These are phyloP conservation scores for Firmiana major DNA, from an alignment of 345 rosid species.

Conservation along the genomic window DNA sequence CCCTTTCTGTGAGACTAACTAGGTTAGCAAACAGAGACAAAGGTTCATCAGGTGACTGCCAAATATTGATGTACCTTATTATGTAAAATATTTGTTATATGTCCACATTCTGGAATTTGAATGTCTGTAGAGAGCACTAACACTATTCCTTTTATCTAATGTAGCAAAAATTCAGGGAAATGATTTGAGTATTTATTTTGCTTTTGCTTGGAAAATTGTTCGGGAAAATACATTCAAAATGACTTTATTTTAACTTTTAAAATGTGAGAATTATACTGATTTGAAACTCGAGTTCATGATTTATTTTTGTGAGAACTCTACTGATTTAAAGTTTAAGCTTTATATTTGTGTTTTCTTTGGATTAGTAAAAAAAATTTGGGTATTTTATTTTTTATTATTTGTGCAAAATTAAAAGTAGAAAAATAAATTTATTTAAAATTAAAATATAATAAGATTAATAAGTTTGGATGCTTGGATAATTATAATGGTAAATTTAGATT, in stretches of 20 bases:
- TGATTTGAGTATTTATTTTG: too few relatives aligned
- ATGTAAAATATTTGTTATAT: background rate
- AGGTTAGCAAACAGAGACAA: background rate
- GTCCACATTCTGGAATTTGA: background rate
- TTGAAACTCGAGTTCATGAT: too few relatives aligned
- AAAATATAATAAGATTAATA: too few relatives aligned
- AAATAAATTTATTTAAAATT: background rate
- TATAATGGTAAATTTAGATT: too few relatives aligned
- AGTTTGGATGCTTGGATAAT: too few relatives aligned
- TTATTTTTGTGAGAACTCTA: too few relatives aligned
- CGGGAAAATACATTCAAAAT: background rate
- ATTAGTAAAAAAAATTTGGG: too few relatives aligned
- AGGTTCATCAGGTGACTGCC: background rate
- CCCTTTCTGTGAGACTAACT: slow-evolving; percentile 7
- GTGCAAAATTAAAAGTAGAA: background rate
- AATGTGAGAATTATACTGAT: too few relatives aligned
- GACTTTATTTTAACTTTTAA: too few relatives aligned
- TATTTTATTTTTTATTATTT: too few relatives aligned
- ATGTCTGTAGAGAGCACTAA: background rate
- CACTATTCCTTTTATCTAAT: background rate
- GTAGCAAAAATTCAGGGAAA: background rate
- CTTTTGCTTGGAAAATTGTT: background rate
- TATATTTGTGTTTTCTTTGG: too few relatives aligned
- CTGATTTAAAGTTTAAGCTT: too few relatives aligned
- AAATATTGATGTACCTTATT: background rate